These are phyloP conservation scores for Termitomyces titanicus DNA, from an alignment of 768 basidiomycete genomes.

Conservation along the genomic window DNA sequence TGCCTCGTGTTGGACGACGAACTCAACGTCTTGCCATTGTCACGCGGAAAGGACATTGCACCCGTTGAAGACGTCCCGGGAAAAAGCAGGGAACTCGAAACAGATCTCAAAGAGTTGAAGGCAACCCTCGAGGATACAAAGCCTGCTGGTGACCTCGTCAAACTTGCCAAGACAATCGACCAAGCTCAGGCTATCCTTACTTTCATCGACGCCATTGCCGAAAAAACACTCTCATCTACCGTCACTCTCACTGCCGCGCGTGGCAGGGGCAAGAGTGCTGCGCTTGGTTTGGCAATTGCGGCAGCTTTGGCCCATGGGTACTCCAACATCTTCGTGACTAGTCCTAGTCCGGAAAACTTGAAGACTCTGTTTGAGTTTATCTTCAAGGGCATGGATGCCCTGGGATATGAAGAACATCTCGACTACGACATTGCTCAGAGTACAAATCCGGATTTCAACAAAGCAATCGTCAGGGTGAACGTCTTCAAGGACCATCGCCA, in stretches of 20 bases:
- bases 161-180: conserved; percentile 87
- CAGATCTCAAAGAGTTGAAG: conserved; percentile 75
- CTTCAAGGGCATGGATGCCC: conserved; percentile 91
- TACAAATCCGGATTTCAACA: conserved; percentile 91
- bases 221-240: conserved; percentile 91
- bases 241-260: conserved; percentile 93
- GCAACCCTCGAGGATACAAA: conserved; percentile 77
- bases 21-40: conserved; percentile 94
- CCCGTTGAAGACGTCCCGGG: conserved; percentile 47
- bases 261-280: conserved; percentile 95
- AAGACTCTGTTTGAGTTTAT: conserved; percentile 98
- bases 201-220: conserved; percentile 90
- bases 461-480: conserved; percentile 94
- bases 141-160: conserved; percentile 85
- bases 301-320: conserved; percentile 92
- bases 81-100: conserved; percentile 39
- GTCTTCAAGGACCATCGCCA: conserved; percentile 91
- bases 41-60: conserved; percentile 88
- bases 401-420: conserved; percentile 96
- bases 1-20: conserved; percentile 97
- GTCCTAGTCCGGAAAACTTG: conserved; percentile 95
- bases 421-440: conserved; percentile 97
- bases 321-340: conserved; percentile 97
- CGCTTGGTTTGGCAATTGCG: conserved; percentile 91
- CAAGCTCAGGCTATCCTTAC: conserved; percentile 94